Percentiles rank a stretch among this genome's conserved stretches.
phyloP scores from a whole-genome alignment of 768 basidiomycete genomes.

The Mycena crocata region DNA sequence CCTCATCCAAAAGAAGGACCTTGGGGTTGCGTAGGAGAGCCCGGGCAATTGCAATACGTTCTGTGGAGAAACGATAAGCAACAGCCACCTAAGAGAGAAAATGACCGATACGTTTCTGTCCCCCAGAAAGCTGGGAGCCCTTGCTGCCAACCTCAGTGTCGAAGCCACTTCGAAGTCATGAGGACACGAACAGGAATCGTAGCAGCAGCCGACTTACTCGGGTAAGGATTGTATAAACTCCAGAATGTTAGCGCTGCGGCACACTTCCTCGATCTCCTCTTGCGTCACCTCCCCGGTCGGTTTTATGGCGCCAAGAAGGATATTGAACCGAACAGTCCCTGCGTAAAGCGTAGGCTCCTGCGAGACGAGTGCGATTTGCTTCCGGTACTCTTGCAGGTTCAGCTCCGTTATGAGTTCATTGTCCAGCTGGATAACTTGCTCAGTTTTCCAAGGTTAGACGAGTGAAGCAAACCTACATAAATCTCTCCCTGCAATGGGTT shows the following conservation, averaged over 20 bases:
- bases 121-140: slow-evolving; percentile 89
- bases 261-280: slow-evolving; percentile 87
- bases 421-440: slow-evolving; percentile 63
- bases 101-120: slow-evolving; percentile 77
- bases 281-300: slow-evolving; percentile 83
- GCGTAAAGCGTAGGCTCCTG: slow-evolving; percentile 93
- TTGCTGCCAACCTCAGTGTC: slow-evolving; percentile 94
- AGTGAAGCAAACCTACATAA: slow-evolving; percentile 55
- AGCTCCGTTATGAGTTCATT: slow-evolving; percentile 79
- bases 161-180: slow-evolving; percentile 65
- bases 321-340: slow-evolving; percentile 91
- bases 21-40: slow-evolving; percentile 91
- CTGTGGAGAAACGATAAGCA: slow-evolving; percentile 41
- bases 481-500: slow-evolving; percentile 81
- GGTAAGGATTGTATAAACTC: slow-evolving; percentile 90
- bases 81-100: slow-evolving; percentile 6
- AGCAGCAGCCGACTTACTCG: slow-evolving; percentile 58
- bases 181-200: slow-evolving; percentile 19
- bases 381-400: slow-evolving; percentile 89
- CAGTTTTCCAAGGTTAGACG: slow-evolving; percentile 5
- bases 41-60: slow-evolving; percentile 87
- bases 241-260: slow-evolving; percentile 90
- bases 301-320: slow-evolving; percentile 87
- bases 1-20: slow-evolving; percentile 89
- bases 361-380: slow-evolving; percentile 89